Base-by-base conservation (phyloP, 2,329 filamentous ascomycete genomes). In the Ophiognomonia clavigignenti-juglandacearum region DNA sequence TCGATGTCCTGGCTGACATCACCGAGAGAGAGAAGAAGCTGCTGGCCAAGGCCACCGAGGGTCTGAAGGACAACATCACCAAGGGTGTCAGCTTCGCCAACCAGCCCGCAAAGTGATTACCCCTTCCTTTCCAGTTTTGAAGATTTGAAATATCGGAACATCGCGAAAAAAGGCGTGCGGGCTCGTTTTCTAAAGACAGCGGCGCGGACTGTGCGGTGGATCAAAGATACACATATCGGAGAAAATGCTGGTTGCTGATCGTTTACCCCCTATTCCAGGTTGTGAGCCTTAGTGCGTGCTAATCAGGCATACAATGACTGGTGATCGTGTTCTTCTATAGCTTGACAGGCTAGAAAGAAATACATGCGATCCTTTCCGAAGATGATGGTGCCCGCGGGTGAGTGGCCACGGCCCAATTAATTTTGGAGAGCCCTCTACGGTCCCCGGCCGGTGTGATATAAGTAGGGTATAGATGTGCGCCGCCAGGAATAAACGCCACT, bases 1-100 rank as follows among this genome's bases (percentile, higher is more conserved):
- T 78, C 62, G 89, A 97, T 72, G 79, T 89, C 54, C 78, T 97
- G 57, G 78, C 75, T 60, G 77, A 77, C 54, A 82, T 90, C 63
- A 89, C 86, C 64, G 86, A 89, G 39, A 82, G 89, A 72, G 93
- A 97, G 82, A 87, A 95, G 84, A 82, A 79, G 62, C 82, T 97
- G 56, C 79, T 97, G 60, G 75, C 86, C 61, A 84, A 81, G 63
- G 82, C 79, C 66, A 78, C 87, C 65, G 75, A 80, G 59, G 92
- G 86, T 57, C 82, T 97, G 54, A 86, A 90, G 77, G 85, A 82
- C 73, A 97, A 97, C 76, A 96, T 98, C 67, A 73, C 81, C 64
- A 96, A 97, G 83, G 93, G 93, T 65, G 76, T 96, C 64, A 82
- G 84, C 65, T 98, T 97, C 67, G 85, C 85, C 70, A 78, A 87